These are phyloP conservation scores for Cladorrhinum sp. DNA, from an alignment of 2,329 filamentous ascomycete species.

Conservation along the genomic window DNA sequence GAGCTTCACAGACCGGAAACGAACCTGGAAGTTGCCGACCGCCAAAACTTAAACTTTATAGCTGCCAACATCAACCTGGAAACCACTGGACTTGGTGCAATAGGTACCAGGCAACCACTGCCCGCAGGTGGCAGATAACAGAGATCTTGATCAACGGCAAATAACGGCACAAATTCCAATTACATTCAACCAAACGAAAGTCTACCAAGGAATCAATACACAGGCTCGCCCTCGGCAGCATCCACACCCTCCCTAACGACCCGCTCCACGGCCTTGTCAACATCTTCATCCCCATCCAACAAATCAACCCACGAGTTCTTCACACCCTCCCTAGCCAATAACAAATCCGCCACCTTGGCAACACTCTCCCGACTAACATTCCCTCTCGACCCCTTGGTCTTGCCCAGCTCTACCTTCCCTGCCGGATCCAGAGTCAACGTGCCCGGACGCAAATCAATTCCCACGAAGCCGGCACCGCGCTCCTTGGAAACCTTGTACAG, in stretches of 20 bases:
- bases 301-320: slow-evolving; percentile 55
- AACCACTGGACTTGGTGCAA: too few relatives aligned
- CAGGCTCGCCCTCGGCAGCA: slow-evolving; percentile 49
- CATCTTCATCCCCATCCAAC: slow-evolving; percentile 50
- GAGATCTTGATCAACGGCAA: too few relatives aligned
- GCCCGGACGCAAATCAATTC: slow-evolving; percentile 54
- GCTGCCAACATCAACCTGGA: too few relatives aligned
- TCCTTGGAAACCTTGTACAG: slow-evolving; percentile 48
- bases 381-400: slow-evolving; percentile 38
- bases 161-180: too few relatives aligned
- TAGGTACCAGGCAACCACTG: too few relatives aligned
- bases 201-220: too few relatives aligned
- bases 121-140: too few relatives aligned
- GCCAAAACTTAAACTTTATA: too few relatives aligned
- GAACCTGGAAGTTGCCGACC: too few relatives aligned
- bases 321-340: slow-evolving; percentile 49
- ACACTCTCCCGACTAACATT: slow-evolving; percentile 56
- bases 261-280: slow-evolving; percentile 45
- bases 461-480: slow-evolving; percentile 40
- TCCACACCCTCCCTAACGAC: slow-evolving; percentile 50
- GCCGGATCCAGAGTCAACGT: slow-evolving; percentile 47
- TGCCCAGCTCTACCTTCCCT: slow-evolving; percentile 47
- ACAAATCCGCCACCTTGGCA: slow-evolving; percentile 53
- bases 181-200: too few relatives aligned
- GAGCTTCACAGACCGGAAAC: too few relatives aligned